These are phyloP conservation scores for Eimeria brunetti DNA, from an alignment of 169 alveolate genomes.

Conservation along the genomic window DNA sequence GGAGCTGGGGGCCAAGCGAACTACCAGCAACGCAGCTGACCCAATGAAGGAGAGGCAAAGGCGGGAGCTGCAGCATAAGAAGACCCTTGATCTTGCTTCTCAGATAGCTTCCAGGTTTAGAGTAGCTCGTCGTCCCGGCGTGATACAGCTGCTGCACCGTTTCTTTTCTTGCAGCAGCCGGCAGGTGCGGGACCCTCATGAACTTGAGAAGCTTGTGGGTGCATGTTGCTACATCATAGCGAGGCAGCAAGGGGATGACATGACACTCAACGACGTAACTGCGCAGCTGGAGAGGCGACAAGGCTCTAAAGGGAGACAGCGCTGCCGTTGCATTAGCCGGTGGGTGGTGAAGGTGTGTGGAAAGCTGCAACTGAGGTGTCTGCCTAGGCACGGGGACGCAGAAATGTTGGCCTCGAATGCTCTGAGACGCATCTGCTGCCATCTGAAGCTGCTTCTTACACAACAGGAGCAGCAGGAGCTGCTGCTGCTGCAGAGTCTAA, in stretches of 20 bases:
- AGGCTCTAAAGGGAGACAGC: slow-evolving; percentile 53
- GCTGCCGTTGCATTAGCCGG: slow-evolving; percentile 67
- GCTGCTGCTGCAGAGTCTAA: slow-evolving; percentile 42
- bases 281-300: slow-evolving; percentile 64
- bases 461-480: slow-evolving; percentile 71
- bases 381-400: slow-evolving; percentile 56
- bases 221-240: slow-evolving; percentile 77
- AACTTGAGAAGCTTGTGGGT: slow-evolving; percentile 69
- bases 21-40: slow-evolving; percentile 32
- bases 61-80: slow-evolving; percentile 21
- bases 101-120: slow-evolving; percentile 61
- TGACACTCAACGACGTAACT: slow-evolving; percentile 29
- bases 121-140: slow-evolving; percentile 66
- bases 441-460: slow-evolving; percentile 42
- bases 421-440: slow-evolving; percentile 49
- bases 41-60: slow-evolving; percentile 70
- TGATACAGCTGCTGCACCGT: slow-evolving; percentile 71
- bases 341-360: slow-evolving; percentile 73
- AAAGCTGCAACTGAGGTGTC: slow-evolving; percentile 62
- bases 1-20: slow-evolving; percentile 14
- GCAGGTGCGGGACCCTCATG: slow-evolving; percentile 69
- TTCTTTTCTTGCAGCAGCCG: slow-evolving; percentile 60
- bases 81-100: slow-evolving; percentile 51
- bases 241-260: slow-evolving; percentile 62
- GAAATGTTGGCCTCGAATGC: slow-evolving; percentile 37